Base-by-base conservation (phyloP, 78 protist genomes). In the Bodo saltans region DNA sequence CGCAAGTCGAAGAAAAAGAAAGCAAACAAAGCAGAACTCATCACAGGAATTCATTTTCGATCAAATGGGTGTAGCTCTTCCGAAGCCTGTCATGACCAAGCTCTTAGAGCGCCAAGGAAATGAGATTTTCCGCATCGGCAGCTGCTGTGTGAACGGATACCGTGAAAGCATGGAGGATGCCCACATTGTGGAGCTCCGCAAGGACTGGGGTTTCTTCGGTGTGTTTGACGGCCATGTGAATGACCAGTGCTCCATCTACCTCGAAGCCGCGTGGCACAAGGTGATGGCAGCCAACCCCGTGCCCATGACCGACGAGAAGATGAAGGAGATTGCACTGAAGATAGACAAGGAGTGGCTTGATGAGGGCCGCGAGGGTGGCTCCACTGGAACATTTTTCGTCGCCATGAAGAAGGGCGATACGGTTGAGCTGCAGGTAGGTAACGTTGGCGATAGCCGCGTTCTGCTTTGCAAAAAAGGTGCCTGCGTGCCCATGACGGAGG, bases 391-490 rank as follows among this genome's bases (percentile, higher is more conserved):
- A 17, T 47, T 23, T 17, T 47, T 47, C 60, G 8, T 47, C 17
- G 60, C 60, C 17, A 23, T 47, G 60, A 47, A 17, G n/a, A 47
- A 47, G n/a, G 60, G 60, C n/a, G 17, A 47, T 8, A 17, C 8
- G n/a, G 60, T 47, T 17, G 60, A 47, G 17, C 60, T 68, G 4
- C 75, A 71, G 25, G 81, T 76, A 2, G 81, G 81, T 29, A 87
- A 87, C 40, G 80, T 68, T 3, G 89, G 89, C 8, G 89, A 87
- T 40, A 52, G 81, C n/a, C 35, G 89, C 1, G 70, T 35, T 28
- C 72, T 87, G 21, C 71, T 80, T 23, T 68, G 85, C 71, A 2
- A 27, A 12, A 71, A 38, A 0, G 89, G 89, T 3, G 38, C 1
- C 34, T 72, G 86, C 0, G 0, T 38, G 12, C 39, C 83, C 32